Evolutionary conservation across 1,284 basidiomycete genomes (phyloP).

Genomic region (Phenoliferia sp.): DNA sequence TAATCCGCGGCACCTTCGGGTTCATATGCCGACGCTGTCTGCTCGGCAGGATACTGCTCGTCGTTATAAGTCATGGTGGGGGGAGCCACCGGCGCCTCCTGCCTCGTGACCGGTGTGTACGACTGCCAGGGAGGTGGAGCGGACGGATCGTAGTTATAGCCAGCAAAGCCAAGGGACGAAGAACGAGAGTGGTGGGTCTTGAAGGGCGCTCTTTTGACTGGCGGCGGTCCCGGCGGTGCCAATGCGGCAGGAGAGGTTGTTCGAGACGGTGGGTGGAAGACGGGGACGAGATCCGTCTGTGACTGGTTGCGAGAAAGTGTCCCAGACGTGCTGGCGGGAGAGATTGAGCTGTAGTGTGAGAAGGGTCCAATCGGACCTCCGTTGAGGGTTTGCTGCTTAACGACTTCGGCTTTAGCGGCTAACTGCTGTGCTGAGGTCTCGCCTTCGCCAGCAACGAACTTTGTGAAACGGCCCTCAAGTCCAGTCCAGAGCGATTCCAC

Average conservation of each 20-base stretch:
- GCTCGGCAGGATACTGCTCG: too few species aligned
- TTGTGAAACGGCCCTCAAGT: constrained; percentile 89
- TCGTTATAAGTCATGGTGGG: too few species aligned
- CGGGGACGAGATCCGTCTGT: constrained; percentile 31
- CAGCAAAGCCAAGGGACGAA: constrained; percentile 31
- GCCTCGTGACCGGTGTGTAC: constrained; percentile 10
- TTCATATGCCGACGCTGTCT: constrained; percentile 4
- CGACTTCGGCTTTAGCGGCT: constrained; percentile 35
- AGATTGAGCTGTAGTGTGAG: constrained; percentile 89
- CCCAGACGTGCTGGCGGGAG: constrained; percentile 54
- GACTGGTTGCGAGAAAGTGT: constrained; percentile 41
- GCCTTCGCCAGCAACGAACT: constrained; percentile 89
- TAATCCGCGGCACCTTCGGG: neutral
- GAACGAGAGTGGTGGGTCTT: constrained; percentile 33
- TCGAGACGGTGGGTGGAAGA: constrained; percentile 6
- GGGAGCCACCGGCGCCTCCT: too few species aligned
- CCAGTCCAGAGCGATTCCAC: constrained; percentile 88
- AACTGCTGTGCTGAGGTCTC: constrained; percentile 41
- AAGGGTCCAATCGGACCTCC: constrained; percentile 66
- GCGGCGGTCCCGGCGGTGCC: constrained; percentile 23
- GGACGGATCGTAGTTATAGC: constrained; percentile 31
- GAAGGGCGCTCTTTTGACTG: constrained; percentile 32
- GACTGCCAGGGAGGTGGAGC: constrained; percentile 30
- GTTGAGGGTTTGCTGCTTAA: constrained; percentile 35
- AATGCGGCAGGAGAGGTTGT: constrained; percentile 13